phyloP scores from a whole-genome alignment of 2,329 filamentous ascomycete genomes.

The Clonostachys solani region DNA sequence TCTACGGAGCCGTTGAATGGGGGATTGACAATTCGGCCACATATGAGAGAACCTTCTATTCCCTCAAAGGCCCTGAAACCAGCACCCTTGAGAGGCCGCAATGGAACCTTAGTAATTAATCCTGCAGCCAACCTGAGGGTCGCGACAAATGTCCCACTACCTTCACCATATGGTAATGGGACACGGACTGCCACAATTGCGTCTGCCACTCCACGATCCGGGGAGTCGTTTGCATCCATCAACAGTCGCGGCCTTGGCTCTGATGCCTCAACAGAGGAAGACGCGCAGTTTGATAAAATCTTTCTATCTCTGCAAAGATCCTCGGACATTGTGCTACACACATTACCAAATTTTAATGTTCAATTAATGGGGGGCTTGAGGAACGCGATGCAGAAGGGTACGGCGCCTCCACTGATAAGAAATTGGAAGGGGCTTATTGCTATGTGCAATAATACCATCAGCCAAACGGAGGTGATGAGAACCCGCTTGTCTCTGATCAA shows the following conservation, averaged over 20 bases:
- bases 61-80: constrained; percentile 46
- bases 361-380: constrained; percentile 64
- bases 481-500: constrained; percentile 74
- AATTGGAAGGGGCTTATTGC: constrained; percentile 69
- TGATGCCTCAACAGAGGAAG: constrained; percentile 66
- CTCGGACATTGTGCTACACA: constrained; percentile 67
- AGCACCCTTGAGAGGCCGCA: constrained; percentile 21
- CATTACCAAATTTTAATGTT: constrained; percentile 64
- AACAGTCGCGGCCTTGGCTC: constrained; percentile 39
- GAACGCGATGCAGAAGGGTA: constrained; percentile 55
- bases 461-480: constrained; percentile 70
- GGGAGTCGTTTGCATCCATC: constrained; percentile 69
- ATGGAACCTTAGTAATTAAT: constrained; percentile 31
- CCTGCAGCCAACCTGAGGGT: constrained; percentile 38
- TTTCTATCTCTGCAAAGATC: constrained; percentile 72
- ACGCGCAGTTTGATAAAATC: constrained; percentile 76
- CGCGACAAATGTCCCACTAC: constrained; percentile 47
- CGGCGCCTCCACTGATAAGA: constrained; percentile 54
- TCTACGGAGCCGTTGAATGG: background rate
- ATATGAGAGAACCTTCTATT: constrained; percentile 47
- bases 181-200: constrained; percentile 46
- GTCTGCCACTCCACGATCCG: constrained; percentile 73
- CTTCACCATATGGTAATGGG: constrained; percentile 43
- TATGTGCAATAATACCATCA: constrained; percentile 66
- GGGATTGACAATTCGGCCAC: constrained; percentile 38